Conservation (phyloP, 2,329 filamentous ascomycete genomes). For the Penicillium sp. region DNA sequence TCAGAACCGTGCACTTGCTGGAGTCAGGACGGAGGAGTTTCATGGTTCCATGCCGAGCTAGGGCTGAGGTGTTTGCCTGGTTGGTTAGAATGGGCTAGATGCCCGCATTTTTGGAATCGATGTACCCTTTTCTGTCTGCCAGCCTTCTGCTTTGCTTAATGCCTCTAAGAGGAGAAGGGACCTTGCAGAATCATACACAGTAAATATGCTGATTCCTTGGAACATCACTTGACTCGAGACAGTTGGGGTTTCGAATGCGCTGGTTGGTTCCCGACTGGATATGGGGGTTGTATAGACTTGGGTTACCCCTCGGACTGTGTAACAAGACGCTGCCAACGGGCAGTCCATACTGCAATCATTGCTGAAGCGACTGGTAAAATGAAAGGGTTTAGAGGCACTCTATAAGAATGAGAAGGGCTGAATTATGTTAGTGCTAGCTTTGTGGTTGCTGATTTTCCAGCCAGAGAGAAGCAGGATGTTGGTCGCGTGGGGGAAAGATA, state of each 20-base stretch:
- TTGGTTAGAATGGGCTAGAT: not conserved
- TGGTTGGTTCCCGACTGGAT: not conserved
- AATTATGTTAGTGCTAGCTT: not conserved
- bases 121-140: not conserved
- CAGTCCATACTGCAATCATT: conserved; percentile 6
- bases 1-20: conserved; percentile 6
- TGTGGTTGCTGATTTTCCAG: not conserved
- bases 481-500: conserved; percentile 8
- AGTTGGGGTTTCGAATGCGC: not conserved
- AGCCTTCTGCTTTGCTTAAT: not conserved
- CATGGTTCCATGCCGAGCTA: not conserved
- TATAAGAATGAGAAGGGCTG: not conserved
- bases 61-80: not conserved
- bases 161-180: not conserved
- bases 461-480: not conserved
- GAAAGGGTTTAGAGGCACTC: not conserved
- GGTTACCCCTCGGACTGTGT: conserved; percentile 6
- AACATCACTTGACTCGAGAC: not conserved
- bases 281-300: not conserved
- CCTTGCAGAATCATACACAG: not conserved
- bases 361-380: not conserved
- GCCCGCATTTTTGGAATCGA: not conserved
- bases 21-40: not conserved
- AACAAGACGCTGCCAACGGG: conserved; percentile 5
- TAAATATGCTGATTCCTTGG: not conserved